Percentiles rank a stretch among this genome's conserved stretches.
Evolutionary conservation across 345 rosid species (phyloP).

Genomic region (Gossypium turneri): DNA sequence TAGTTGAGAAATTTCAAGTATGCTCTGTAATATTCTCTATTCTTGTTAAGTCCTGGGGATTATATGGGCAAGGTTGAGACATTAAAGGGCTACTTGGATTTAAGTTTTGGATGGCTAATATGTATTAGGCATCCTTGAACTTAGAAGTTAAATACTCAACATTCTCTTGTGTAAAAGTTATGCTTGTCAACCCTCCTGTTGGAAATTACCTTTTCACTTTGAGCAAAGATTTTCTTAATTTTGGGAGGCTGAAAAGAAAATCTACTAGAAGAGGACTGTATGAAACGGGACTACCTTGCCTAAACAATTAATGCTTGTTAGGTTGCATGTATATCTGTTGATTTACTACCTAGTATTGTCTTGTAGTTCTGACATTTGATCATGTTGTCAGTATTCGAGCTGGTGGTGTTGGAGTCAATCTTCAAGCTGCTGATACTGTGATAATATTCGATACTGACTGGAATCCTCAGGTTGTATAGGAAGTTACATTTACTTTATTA

Average conservation of each 20-base stretch:
- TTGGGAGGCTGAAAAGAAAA: not conserved
- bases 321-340: not conserved
- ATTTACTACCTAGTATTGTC: not conserved
- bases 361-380: slow-evolving; percentile 19
- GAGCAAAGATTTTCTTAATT: not conserved
- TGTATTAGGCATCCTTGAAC: not conserved
- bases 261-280: not conserved
- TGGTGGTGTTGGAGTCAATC: slow-evolving; percentile 97
- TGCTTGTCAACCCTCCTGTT: not conserved
- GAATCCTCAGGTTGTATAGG: slow-evolving; percentile 78
- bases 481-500: slow-evolving; percentile 16
- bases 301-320: not conserved
- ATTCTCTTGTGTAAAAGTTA: not conserved
- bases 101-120: not conserved
- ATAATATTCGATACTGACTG: slow-evolving; percentile 93
- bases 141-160: not conserved
- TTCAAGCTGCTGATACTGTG: slow-evolving; percentile 95
- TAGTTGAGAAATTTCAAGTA: not conserved
- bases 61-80: not conserved
- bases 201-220: not conserved
- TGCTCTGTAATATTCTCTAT: not conserved
- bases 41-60: not conserved
- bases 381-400: slow-evolving; percentile 72
- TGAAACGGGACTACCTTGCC: not conserved
- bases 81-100: not conserved